Conservation (phyloP, 768 basidiomycete species). For the Megacollybia marginata region DNA sequence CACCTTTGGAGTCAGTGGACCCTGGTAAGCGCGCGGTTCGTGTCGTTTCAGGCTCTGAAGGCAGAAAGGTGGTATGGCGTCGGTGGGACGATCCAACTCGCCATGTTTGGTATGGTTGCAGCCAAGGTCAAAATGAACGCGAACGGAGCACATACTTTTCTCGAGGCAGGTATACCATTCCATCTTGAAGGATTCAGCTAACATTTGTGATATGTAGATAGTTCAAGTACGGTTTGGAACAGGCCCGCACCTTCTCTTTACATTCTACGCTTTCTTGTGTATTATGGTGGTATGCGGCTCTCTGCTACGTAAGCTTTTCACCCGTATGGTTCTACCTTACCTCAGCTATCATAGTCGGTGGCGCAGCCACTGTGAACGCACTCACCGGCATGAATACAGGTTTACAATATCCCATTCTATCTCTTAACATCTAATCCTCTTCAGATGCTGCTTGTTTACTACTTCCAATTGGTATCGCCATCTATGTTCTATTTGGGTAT, state of each 20-base stretch:
- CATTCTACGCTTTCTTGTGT: conserved; percentile 44
- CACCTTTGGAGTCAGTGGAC: conserved; percentile 43
- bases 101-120: conserved; percentile 45
- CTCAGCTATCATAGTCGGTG: conserved; percentile 25
- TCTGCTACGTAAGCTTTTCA: conserved; percentile 31
- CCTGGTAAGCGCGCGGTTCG: conserved; percentile 24
- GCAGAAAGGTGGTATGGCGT: conserved; percentile 39
- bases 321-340: background rate
- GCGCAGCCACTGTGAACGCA: conserved; percentile 36
- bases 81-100: conserved; percentile 46
- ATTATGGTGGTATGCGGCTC: conserved; percentile 45
- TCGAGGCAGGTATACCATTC: conserved; percentile 28
- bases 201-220: conserved; percentile 22
- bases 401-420: background rate
- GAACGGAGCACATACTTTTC: conserved; percentile 48
- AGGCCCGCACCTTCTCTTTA: conserved; percentile 39
- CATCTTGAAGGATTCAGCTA: background rate
- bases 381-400: conserved; percentile 35
- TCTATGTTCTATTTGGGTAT: conserved; percentile 30
- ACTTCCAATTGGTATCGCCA: conserved; percentile 35
- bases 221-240: conserved; percentile 42
- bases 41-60: background rate
- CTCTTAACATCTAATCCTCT: background rate
- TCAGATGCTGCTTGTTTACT: conserved; percentile 35
- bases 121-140: conserved; percentile 56